phyloP scores from a whole-genome alignment of 2,329 filamentous ascomycete species.

The Aspergillus sp. region DNA sequence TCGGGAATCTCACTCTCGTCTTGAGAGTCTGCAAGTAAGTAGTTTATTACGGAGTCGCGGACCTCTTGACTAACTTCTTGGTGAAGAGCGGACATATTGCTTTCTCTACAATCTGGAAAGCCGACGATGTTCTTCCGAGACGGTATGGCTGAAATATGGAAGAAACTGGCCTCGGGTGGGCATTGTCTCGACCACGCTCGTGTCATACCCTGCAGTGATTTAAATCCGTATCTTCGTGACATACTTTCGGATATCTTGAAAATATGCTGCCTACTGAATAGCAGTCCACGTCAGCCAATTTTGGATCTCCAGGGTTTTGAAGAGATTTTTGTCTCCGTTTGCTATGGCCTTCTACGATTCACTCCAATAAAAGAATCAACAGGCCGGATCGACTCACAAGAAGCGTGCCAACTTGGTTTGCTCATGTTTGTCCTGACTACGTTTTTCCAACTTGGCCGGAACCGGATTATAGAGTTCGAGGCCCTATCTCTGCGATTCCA shows the following conservation, averaged over 20 bases:
- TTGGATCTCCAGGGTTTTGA: slow-evolving; percentile 5
- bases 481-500: slow-evolving; percentile 1
- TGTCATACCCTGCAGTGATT: neutral
- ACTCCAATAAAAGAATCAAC: neutral
- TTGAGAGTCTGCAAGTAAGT: slow-evolving; percentile 14
- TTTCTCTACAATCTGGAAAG: slow-evolving; percentile 3
- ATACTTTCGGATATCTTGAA: neutral
- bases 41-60: neutral
- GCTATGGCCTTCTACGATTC: slow-evolving; percentile 9
- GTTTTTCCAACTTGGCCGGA: slow-evolving; percentile 5
- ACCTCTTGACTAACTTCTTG: neutral
- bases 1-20: slow-evolving; percentile 5
- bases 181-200: neutral
- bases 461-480: neutral
- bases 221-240: slow-evolving; percentile 2
- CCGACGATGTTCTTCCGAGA: slow-evolving; percentile 15
- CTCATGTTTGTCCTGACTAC: slow-evolving; percentile 4
- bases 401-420: slow-evolving; percentile 4
- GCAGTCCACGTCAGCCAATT: neutral
- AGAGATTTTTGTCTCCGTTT: slow-evolving; percentile 11
- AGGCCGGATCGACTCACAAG: neutral
- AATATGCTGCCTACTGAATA: slow-evolving; percentile 1
- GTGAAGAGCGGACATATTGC: slow-evolving; percentile 1
- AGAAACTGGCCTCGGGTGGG: neutral
- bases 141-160: slow-evolving; percentile 2